Base-by-base conservation (phyloP, 106 monocot species). In the Apostasia shenzhenica region DNA sequence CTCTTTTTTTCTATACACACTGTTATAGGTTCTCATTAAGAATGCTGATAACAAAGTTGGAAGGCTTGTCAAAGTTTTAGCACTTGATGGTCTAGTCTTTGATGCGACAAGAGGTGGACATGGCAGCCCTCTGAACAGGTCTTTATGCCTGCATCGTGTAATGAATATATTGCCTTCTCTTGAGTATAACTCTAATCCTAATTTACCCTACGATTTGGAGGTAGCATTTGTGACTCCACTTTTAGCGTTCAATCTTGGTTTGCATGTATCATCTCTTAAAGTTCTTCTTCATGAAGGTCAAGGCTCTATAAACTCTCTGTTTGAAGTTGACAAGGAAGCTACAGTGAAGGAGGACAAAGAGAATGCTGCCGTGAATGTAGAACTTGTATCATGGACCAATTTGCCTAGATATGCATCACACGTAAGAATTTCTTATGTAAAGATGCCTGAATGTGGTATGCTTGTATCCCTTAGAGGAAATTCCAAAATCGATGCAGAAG, bases 191-290 rank as follows among this genome's bases (percentile, higher is more conserved):
- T 60, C 72, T 41, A 45, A 73, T 1, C 38, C 50, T 44, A 46
- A 59, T 56, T 13, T 68, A 45, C 39, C 64, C 12, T 63, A 66
- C 14, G 74, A 85, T 71, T 59, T 67, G 39, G 81, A 83, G 41
- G 67, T 85, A 59, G 93, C 81, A 41, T 99, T 85, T 73, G 14
- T 85, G 14, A 81, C 82, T 68, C 87, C 99, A 61, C 63, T 85
- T 55, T 75, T 99, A 59, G 99, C 85, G 70, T 99, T 99, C 73
- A 99, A 93, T 55, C 80, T 99, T 54, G 93, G 92, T 44, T 71
- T 93, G 73, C 87, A 99, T 75, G 43, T 75, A 41, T 87, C 90
- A n/a, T 76, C 81, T 67, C 71, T 99, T 14, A 83, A 87, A 48
- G 49, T 76, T 72, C 75, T 88, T 72, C 66, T 86, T 63, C 70